Percentiles rank a stretch among this genome's conserved stretches.
phyloP scores from a whole-genome alignment of 768 basidiomycete genomes.

The Suillus weaverae region DNA sequence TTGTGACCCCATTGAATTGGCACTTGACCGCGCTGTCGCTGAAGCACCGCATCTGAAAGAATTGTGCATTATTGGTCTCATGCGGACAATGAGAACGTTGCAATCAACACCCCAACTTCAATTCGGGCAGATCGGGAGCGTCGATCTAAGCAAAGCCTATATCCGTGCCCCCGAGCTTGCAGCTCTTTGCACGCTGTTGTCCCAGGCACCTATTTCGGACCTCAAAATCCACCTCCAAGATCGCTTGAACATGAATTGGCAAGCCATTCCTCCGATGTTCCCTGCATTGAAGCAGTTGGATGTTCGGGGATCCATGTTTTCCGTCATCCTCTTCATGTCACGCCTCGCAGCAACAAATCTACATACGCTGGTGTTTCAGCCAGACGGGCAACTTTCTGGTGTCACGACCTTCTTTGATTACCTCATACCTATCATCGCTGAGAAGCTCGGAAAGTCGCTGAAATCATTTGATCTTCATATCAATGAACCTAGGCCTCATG shows the following conservation, averaged over 20 bases:
- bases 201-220: constrained; percentile 2
- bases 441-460: constrained; percentile 2
- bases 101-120: background rate
- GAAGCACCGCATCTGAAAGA: constrained; percentile 3
- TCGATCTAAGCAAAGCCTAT: constrained; percentile 5
- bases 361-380: constrained; percentile 3
- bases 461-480: constrained; percentile 10
- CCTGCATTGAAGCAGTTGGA: constrained; percentile 1
- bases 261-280: constrained; percentile 3
- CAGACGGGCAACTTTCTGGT: constrained; percentile 1
- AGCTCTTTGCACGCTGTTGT: background rate
- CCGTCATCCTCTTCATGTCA: constrained; percentile 3
- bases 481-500: background rate
- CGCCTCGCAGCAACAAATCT: constrained; percentile 2
- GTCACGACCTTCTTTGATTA: background rate
- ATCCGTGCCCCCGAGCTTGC: constrained; percentile 1
- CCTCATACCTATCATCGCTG: background rate
- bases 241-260: constrained; percentile 2
- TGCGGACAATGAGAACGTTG: background rate
- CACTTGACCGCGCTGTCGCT: background rate
- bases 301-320: constrained; percentile 6
- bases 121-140: background rate
- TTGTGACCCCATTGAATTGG: background rate
- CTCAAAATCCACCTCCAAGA: constrained; percentile 5
- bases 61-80: background rate